Percentiles rank a stretch among this genome's conserved stretches.
Conservation (phyloP, 2,329 filamentous ascomycete genomes). For the Pseudopithomyces maydicus region DNA sequence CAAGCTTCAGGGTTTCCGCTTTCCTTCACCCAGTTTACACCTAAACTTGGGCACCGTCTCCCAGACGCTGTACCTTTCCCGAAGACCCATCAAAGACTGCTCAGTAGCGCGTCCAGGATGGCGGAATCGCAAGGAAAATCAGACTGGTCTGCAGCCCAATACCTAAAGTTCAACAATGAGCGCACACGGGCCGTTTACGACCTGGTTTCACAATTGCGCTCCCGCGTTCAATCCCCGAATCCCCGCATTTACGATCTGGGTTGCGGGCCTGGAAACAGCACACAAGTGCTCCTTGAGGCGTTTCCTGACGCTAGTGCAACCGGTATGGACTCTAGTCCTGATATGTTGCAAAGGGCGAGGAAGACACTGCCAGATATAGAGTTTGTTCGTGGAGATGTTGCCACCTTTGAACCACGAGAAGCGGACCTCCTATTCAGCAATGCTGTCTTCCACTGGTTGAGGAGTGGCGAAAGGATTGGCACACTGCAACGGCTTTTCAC, state of each 20-base stretch:
- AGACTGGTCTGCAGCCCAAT: slow-evolving; percentile 63
- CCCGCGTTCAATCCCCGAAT: slow-evolving; percentile 29
- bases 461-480: slow-evolving; percentile 48
- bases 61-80: no score
- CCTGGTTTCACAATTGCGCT: slow-evolving; percentile 55
- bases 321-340: slow-evolving; percentile 60
- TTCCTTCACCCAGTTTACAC: no score
- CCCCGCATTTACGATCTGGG: slow-evolving; percentile 62
- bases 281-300: slow-evolving; percentile 51
- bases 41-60: no score
- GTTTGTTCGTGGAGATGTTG: slow-evolving; percentile 56
- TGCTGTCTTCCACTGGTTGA: slow-evolving; percentile 65
- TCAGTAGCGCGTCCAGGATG: no score
- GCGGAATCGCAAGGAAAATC: slow-evolving; percentile 10
- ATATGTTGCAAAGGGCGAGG: slow-evolving; percentile 60
- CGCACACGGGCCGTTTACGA: slow-evolving; percentile 61
- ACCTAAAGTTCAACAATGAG: slow-evolving; percentile 60
- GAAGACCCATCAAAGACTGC: no score
- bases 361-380: slow-evolving; percentile 45
- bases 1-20: no score
- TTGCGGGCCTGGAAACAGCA: slow-evolving; percentile 66
- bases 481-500: slow-evolving; percentile 53
- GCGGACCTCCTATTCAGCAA: slow-evolving; percentile 58
- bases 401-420: slow-evolving; percentile 43
- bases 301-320: slow-evolving; percentile 56